Evolutionary conservation across 2,329 filamentous ascomycete species (phyloP).

Genomic region (Cordyceps javanica): DNA sequence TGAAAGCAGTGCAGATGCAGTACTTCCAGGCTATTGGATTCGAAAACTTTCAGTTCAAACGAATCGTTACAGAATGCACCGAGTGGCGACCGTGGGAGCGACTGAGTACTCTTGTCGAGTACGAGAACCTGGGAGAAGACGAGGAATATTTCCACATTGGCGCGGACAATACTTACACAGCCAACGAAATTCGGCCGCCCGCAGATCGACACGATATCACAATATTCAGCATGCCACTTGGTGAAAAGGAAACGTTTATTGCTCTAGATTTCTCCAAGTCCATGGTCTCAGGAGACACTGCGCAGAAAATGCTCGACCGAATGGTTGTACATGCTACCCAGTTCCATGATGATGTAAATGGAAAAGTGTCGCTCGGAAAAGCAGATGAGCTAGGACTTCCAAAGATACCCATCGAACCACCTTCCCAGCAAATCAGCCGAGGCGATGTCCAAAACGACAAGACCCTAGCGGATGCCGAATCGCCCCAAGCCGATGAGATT

Average conservation of each 20-base stretch:
- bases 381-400: neutral
- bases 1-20: neutral
- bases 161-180: neutral
- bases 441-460: neutral
- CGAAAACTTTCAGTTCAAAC: neutral
- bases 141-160: neutral
- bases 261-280: conserved; percentile 1
- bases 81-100: conserved; percentile 5
- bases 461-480: neutral
- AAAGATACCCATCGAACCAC: neutral
- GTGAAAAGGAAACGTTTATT: conserved; percentile 4
- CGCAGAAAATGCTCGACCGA: conserved; percentile 6
- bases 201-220: conserved; percentile 9
- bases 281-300: neutral
- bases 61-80: neutral
- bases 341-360: neutral
- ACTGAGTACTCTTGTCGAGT: conserved; percentile 10
- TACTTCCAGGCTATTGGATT: neutral
- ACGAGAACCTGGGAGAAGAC: conserved; percentile 9
- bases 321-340: neutral
- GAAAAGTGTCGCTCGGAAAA: neutral
- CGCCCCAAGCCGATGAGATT: neutral
- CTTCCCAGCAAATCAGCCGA: neutral
- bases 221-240: conserved; percentile 1
- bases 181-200: conserved; percentile 1